These are phyloP conservation scores for Colletotrichum sp. DNA, from an alignment of 2,329 filamentous ascomycete species.

Conservation along the genomic window DNA sequence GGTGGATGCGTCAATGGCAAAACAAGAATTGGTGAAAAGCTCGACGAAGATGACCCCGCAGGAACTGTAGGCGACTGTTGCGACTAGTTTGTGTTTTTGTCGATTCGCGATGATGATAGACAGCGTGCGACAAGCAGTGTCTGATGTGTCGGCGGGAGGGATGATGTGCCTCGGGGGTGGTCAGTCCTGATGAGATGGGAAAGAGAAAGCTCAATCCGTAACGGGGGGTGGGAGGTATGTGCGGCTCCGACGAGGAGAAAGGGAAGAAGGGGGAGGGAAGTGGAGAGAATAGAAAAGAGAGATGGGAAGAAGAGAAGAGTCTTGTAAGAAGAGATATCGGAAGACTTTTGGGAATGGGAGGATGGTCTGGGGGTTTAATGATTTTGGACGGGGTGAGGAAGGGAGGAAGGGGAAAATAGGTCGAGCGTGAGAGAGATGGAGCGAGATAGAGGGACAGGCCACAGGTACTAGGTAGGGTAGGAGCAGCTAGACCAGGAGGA, in stretches of 20 bases:
- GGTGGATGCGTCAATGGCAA: constrained; percentile 36
- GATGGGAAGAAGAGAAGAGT: constrained; percentile 43
- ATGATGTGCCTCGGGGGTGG: constrained; percentile 30
- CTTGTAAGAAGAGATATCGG: constrained; percentile 43
- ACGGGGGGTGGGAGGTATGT: constrained; percentile 22
- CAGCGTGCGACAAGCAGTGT: constrained; percentile 31
- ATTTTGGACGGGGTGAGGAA: constrained; percentile 35
- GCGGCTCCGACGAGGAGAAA: constrained; percentile 30
- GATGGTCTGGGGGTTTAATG: constrained; percentile 45
- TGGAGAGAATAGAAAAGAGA: constrained; percentile 35
- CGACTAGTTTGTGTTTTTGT: background rate
- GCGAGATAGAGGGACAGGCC: constrained; percentile 1
- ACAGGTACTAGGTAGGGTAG: background rate
- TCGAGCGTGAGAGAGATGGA: background rate
- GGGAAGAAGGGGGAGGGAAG: constrained; percentile 29
- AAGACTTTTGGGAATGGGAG: constrained; percentile 39
- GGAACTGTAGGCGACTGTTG: constrained; percentile 35
- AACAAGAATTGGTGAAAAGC: constrained; percentile 28
- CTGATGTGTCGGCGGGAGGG: constrained; percentile 27
- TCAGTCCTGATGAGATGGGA: constrained; percentile 26
- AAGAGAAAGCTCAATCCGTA: background rate
- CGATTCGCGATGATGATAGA: constrained; percentile 24
- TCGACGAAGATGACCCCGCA: constrained; percentile 26
- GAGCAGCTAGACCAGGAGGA: background rate
- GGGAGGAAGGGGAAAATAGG: constrained; percentile 23